Percentiles rank a stretch among this genome's conserved stretches.
These are phyloP conservation scores for Pyracantha coccinea DNA, from an alignment of 331 rosid species.

Conservation along the genomic window DNA sequence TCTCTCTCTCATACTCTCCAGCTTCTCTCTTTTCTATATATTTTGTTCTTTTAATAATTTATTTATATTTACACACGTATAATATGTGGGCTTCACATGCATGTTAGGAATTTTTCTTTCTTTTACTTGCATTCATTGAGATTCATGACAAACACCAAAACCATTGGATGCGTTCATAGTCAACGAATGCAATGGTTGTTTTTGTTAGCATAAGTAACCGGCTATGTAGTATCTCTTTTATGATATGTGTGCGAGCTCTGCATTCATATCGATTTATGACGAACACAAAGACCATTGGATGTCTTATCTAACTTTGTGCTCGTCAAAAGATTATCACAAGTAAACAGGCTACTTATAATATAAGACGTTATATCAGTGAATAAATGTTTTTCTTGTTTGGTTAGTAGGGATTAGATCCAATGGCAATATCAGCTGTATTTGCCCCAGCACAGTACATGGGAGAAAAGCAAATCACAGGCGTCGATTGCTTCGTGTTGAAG, in stretches of 20 bases:
- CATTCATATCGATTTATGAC: not conserved
- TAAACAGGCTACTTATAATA: no score
- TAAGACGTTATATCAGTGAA: not conserved
- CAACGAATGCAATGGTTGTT: no score
- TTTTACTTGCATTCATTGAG: not conserved
- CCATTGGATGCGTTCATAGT: not conserved
- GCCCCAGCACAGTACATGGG: conserved; percentile 79
- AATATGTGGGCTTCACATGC: not conserved
- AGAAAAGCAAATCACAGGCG: conserved; percentile 57
- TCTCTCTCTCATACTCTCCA: no score
- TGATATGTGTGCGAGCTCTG: not conserved
- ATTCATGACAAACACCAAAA: not conserved
- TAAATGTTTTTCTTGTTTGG: not conserved
- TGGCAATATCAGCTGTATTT: conserved; percentile 68
- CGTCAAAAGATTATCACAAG: no score
- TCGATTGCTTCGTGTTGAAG: conserved; percentile 67
- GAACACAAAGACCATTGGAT: not conserved
- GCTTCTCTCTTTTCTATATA: no score
- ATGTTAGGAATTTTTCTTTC: not conserved
- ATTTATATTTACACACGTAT: no score
- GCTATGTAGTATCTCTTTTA: not conserved
- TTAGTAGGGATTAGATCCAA: conserved; percentile 76
- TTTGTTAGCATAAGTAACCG: not conserved
- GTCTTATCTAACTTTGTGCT: not conserved
- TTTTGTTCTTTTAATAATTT: no score